Evolutionary conservation across 2,329 filamentous ascomycete genomes (phyloP).

Genomic region (Aureobasidium melanogenum): DNA sequence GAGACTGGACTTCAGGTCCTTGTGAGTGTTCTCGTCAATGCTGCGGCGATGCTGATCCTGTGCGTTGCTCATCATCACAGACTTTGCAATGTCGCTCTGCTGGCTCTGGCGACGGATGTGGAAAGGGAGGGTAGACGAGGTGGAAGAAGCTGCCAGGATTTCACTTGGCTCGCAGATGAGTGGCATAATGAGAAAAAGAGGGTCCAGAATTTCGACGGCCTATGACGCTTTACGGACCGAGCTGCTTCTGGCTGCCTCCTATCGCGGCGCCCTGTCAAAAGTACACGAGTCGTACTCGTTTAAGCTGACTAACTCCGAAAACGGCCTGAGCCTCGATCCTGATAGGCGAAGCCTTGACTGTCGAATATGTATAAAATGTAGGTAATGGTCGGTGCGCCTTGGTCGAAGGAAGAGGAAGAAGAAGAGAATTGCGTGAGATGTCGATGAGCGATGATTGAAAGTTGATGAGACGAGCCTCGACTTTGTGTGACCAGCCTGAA

Average conservation of each 20-base stretch:
- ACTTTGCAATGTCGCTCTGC: conserved; percentile 22
- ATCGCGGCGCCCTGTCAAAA: background rate
- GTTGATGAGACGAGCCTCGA: background rate
- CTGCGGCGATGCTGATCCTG: conserved; percentile 8
- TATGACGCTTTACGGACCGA: background rate
- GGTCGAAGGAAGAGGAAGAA: background rate
- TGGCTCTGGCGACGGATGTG: conserved; percentile 25
- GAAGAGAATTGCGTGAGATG: background rate
- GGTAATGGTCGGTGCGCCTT: background rate
- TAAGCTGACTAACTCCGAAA: background rate
- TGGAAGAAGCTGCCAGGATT: conserved; percentile 10
- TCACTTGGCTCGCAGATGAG: conserved; percentile 12
- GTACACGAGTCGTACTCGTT: background rate
- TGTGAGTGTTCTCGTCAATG: conserved; percentile 11
- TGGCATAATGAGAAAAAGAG: conserved; percentile 22
- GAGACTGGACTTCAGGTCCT: conserved; percentile 12
- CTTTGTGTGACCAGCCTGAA: background rate
- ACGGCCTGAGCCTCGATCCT: background rate
- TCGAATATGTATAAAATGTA: background rate
- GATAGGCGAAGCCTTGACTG: conserved; percentile 5
- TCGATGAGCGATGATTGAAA: background rate
- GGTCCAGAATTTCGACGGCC: conserved; percentile 4
- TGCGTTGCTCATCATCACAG: conserved; percentile 22
- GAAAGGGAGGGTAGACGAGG: conserved; percentile 7
- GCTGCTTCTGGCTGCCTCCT: background rate